Conservation (phyloP, 2,329 filamentous ascomycete species). For the Rhynchosporium secalis region DNA sequence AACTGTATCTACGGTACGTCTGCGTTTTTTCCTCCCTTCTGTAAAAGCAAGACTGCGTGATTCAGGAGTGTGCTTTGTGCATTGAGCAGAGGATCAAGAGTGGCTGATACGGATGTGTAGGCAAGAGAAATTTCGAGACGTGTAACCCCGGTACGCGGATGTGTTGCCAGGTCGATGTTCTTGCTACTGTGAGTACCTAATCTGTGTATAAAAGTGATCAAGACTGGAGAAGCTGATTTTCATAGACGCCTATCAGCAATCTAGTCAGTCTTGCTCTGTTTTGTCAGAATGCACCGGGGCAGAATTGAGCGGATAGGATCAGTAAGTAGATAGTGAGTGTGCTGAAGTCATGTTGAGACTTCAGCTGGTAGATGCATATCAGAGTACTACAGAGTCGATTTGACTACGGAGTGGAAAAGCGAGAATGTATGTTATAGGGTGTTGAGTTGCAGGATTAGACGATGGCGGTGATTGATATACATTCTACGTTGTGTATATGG, state of each 20-base stretch:
- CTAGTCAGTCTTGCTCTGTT: conserved; percentile 25
- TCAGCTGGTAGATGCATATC: no score
- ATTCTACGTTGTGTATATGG: no score
- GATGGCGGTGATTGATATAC: no score
- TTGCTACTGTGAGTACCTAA: conserved; percentile 18
- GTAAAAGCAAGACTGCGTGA: no score
- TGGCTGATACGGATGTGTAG: conserved; percentile 4
- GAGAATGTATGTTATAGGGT: no score
- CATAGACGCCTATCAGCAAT: conserved; percentile 14
- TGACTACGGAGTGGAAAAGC: no score
- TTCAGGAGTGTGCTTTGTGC: background rate
- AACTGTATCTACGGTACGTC: conserved; percentile 29
- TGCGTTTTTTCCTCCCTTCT: no score
- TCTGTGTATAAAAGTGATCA: background rate
- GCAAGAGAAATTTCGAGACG: conserved; percentile 4
- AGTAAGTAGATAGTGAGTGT: no score
- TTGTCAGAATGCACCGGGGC: conserved; percentile 26
- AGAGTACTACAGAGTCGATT: no score
- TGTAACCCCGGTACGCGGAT: conserved; percentile 23
- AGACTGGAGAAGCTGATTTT: background rate
- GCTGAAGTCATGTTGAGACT: no score
- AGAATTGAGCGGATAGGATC: background rate
- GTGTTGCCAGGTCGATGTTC: conserved; percentile 26
- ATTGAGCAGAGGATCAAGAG: background rate
- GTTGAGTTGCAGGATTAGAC: no score